phyloP scores from a whole-genome alignment of 805 yeast genomes.

The Candida ficus region DNA sequence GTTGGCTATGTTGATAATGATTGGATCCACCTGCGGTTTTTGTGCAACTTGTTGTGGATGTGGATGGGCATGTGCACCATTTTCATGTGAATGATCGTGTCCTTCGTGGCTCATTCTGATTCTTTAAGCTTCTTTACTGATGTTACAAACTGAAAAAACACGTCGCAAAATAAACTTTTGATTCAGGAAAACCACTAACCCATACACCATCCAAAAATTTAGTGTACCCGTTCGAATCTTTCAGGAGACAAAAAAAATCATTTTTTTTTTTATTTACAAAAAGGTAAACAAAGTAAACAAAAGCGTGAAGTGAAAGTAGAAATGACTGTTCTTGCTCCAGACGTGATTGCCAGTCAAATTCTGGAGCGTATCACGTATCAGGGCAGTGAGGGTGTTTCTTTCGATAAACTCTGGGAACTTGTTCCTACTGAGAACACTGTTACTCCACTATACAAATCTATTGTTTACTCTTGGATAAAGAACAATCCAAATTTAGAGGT shows the following conservation, averaged over 20 bases:
- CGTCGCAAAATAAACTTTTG: conserved; percentile 1
- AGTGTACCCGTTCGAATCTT: conserved; percentile 9
- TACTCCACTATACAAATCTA: conserved; percentile 28
- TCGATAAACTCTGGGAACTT: conserved; percentile 30
- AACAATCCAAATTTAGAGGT: conserved; percentile 18
- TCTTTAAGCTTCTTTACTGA: too few species aligned
- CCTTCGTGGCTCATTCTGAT: conserved; percentile 8
- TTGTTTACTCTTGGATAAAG: conserved; percentile 35
- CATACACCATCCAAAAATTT: background rate
- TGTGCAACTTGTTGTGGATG: background rate
- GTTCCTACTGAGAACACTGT: conserved; percentile 12
- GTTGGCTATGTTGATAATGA: conserved; percentile 64
- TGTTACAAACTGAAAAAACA: background rate
- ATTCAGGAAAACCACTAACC: background rate
- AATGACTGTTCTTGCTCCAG: conserved; percentile 23
- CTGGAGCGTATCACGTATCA: conserved; percentile 32
- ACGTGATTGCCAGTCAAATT: conserved; percentile 28
- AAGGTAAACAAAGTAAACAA: conserved; percentile 1
- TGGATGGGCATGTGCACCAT: too few species aligned
- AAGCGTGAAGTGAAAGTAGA: background rate
- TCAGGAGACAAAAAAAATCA: background rate
- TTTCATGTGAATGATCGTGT: conserved; percentile 1
- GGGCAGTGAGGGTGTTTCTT: conserved; percentile 28
- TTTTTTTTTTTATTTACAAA: background rate
- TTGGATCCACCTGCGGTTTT: conserved; percentile 34